Evolutionary conservation across 225 moss, liverwort and hornwort species (phyloP).

Genomic region (Bryum argenteum): DNA sequence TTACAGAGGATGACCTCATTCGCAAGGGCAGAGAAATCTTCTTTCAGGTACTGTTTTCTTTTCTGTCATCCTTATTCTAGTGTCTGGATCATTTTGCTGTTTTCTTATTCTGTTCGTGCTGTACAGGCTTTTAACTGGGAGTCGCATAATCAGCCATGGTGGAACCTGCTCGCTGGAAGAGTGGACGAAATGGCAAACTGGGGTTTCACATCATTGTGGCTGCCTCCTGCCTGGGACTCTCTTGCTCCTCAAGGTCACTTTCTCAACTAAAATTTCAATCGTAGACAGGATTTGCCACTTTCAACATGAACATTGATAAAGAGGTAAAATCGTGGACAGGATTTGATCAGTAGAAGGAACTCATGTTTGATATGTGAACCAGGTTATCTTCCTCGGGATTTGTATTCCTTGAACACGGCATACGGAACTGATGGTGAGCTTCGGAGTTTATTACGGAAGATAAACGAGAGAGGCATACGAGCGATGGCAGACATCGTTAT

Average conservation of each 20-base stretch:
- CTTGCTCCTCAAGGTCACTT: slow-evolving; percentile 80
- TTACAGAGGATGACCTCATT: slow-evolving; percentile 58
- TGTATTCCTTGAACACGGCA: slow-evolving; percentile 77
- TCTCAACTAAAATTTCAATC: too few relatives aligned
- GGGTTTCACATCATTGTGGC: slow-evolving; percentile 97
- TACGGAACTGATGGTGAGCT: slow-evolving; percentile 84
- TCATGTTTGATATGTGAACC: neutral
- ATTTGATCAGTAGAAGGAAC: too few relatives aligned
- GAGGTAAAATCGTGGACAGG: too few relatives aligned
- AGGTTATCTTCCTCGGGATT: slow-evolving; percentile 94
- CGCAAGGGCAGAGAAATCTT: slow-evolving; percentile 61
- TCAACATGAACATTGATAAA: too few relatives aligned
- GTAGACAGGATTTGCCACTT: neutral
- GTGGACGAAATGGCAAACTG: slow-evolving; percentile 68
- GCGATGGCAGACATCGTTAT: slow-evolving; percentile 97
- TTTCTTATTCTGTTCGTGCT: neutral
- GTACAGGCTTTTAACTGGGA: slow-evolving; percentile 96
- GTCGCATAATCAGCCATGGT: slow-evolving; percentile 81
- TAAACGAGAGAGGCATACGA: slow-evolving; percentile 68
- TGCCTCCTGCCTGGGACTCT: slow-evolving; percentile 88
- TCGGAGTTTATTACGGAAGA: slow-evolving; percentile 53
- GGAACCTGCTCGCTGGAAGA: slow-evolving; percentile 67
- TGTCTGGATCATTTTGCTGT: slow-evolving; percentile 9
- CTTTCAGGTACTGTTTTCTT: slow-evolving; percentile 45
- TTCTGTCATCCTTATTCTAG: neutral